phyloP scores from a whole-genome alignment of 805 yeast species.

The Cyberlindnera misumaiensis region DNA sequence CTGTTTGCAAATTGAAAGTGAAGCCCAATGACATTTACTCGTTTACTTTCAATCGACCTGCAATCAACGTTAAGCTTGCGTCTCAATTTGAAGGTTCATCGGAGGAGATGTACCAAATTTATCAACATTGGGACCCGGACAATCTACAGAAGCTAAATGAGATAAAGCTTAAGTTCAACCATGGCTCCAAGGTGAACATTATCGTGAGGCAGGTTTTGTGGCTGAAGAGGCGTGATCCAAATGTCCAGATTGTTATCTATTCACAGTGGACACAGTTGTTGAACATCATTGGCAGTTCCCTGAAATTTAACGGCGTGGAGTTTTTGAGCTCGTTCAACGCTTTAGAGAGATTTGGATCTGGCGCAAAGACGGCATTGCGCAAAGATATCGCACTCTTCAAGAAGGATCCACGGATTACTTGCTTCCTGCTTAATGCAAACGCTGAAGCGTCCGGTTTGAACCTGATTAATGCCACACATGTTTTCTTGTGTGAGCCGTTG shows the following conservation, averaged over 20 bases:
- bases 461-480: constrained; percentile 86
- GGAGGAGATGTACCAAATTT: constrained; percentile 15
- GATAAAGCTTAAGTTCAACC: constrained; percentile 39
- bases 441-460: constrained; percentile 90
- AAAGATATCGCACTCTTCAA: constrained; percentile 54
- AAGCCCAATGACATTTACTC: constrained; percentile 50
- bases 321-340: constrained; percentile 44
- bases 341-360: constrained; percentile 3
- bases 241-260: constrained; percentile 70
- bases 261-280: constrained; percentile 86
- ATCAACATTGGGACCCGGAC: constrained; percentile 32
- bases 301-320: constrained; percentile 49
- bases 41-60: constrained; percentile 54
- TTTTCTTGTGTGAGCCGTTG: constrained; percentile 87
- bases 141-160: constrained; percentile 40
- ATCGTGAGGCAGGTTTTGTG: constrained; percentile 67
- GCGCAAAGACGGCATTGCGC: constrained; percentile 2
- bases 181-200: constrained; percentile 84
- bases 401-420: constrained; percentile 56
- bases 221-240: constrained; percentile 45
- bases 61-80: constrained; percentile 41
- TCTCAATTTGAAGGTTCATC: constrained; percentile 15
- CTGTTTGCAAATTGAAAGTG: constrained; percentile 65
- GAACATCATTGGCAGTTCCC: constrained; percentile 56
- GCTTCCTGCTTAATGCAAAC: constrained; percentile 78